A percentile compares a stretch with the other conserved stretches of the same genome.
Evolutionary conservation across 306 rosid species (phyloP).

Genomic region (Quercus rubra): DNA sequence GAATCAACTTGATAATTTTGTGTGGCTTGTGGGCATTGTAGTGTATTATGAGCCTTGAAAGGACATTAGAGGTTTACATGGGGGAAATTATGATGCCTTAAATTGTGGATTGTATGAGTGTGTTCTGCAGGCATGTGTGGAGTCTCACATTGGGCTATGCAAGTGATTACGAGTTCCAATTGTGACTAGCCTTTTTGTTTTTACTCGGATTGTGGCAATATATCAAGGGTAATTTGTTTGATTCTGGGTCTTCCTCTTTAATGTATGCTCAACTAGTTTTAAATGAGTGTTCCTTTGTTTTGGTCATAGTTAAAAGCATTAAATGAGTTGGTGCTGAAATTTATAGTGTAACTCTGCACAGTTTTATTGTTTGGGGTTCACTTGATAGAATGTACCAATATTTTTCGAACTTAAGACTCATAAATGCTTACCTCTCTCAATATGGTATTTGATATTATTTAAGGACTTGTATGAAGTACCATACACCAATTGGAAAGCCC

Average conservation of each 20-base stretch:
- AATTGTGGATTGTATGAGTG: too few species aligned
- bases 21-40: neutral
- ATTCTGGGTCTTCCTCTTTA: neutral
- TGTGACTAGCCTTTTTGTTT: neutral
- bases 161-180: neutral
- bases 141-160: neutral
- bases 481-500: neutral
- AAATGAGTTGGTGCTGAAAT: neutral
- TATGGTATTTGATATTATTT: neutral
- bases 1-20: neutral
- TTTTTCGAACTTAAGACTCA: neutral
- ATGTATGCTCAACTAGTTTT: neutral
- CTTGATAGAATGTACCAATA: neutral
- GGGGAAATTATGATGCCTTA: too few species aligned
- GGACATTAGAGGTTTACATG: neutral
- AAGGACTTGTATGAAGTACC: neutral
- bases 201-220: too few species aligned
- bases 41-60: neutral
- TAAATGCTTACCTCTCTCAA: neutral
- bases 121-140: too few species aligned
- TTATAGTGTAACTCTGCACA: neutral
- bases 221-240: neutral
- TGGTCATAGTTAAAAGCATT: neutral
- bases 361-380: neutral
- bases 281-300: neutral